These are phyloP conservation scores for Scheffersomyces amazonensis DNA, from an alignment of 805 yeast species.

Conservation along the genomic window DNA sequence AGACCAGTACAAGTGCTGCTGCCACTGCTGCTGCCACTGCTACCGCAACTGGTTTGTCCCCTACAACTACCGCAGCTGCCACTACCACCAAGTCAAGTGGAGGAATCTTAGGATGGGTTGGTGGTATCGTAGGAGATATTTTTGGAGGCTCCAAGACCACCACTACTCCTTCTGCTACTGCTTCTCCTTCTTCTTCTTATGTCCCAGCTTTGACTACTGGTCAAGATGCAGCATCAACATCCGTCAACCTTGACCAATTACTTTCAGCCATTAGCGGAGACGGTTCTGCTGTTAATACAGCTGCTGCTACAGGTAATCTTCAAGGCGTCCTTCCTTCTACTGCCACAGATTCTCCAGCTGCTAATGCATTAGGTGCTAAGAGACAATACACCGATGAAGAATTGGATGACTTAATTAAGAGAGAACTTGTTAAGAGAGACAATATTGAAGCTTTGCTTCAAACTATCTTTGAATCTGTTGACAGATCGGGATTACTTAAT, in stretches of 20 bases:
- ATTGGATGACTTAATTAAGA: slow-evolving; percentile 1
- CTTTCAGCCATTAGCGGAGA: no score
- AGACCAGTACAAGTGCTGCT: not conserved
- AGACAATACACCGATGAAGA: slow-evolving; percentile 4
- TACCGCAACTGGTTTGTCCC: not conserved
- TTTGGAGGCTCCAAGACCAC: not conserved
- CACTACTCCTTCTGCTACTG: slow-evolving; percentile 2
- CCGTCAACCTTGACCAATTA: no score
- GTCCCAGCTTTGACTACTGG: no score
- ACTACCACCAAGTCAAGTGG: not conserved
- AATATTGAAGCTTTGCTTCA: slow-evolving; percentile 27
- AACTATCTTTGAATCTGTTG: slow-evolving; percentile 25
- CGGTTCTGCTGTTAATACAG: not conserved
- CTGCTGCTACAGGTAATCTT: not conserved
- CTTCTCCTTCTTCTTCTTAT: not conserved
- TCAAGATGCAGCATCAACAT: no score
- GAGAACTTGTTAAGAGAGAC: no score
- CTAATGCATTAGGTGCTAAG: not conserved
- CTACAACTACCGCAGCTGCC: slow-evolving; percentile 1
- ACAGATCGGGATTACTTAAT: slow-evolving; percentile 23
- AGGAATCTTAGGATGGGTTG: not conserved
- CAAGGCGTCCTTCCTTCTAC: not conserved
- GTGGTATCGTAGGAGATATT: not conserved
- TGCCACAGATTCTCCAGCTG: not conserved
- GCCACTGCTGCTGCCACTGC: not conserved